phyloP scores from a whole-genome alignment of 768 basidiomycete genomes.

The Xerocomellus chrysenteron region DNA sequence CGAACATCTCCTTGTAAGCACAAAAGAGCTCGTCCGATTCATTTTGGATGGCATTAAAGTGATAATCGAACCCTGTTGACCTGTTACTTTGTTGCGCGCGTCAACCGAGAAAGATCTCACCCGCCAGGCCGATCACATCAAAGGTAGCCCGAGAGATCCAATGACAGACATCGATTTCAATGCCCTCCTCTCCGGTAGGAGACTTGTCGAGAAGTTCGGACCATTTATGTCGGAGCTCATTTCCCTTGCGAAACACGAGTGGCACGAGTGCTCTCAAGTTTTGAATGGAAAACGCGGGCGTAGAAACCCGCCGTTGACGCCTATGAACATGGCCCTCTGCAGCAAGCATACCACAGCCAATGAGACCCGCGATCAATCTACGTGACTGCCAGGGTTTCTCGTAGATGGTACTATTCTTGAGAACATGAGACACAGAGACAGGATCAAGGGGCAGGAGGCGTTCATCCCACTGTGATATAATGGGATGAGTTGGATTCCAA shows the following conservation, averaged over 20 bases:
- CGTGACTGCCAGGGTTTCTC: slow-evolving; percentile 86
- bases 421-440: slow-evolving; percentile 65
- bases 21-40: slow-evolving; percentile 74
- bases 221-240: slow-evolving; percentile 63
- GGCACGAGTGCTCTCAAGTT: slow-evolving; percentile 72
- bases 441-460: slow-evolving; percentile 84
- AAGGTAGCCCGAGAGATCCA: slow-evolving; percentile 86
- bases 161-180: slow-evolving; percentile 68
- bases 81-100: neutral
- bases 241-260: slow-evolving; percentile 67
- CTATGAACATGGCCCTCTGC: slow-evolving; percentile 78
- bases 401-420: slow-evolving; percentile 70
- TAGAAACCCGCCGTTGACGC: slow-evolving; percentile 74
- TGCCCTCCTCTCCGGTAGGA: slow-evolving; percentile 12
- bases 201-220: slow-evolving; percentile 41
- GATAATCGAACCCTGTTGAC: slow-evolving; percentile 73
- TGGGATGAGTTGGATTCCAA: slow-evolving; percentile 10
- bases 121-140: slow-evolving; percentile 89
- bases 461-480: slow-evolving; percentile 59
- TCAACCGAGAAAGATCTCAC: slow-evolving; percentile 37
- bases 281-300: slow-evolving; percentile 79
- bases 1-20: slow-evolving; percentile 88
- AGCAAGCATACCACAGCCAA: slow-evolving; percentile 81
- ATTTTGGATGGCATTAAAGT: slow-evolving; percentile 80
- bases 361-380: slow-evolving; percentile 66